Conservation (phyloP, 1,284 basidiomycete species). For the Lentinula novae-zelandiae region DNA sequence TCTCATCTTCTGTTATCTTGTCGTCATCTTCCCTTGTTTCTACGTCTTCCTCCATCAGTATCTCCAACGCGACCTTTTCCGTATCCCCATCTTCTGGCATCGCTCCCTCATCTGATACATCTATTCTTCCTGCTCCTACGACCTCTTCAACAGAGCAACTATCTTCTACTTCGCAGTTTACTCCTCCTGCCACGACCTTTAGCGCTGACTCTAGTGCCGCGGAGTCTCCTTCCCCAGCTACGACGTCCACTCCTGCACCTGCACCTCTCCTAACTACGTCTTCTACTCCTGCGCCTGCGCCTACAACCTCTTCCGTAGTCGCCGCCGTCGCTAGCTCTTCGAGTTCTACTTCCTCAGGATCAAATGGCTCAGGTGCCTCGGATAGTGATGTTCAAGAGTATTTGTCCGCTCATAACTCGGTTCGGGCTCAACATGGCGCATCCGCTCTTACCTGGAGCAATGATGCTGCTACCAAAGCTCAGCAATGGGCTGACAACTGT, state of each 20-base stretch:
- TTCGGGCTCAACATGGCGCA: conserved; percentile 60
- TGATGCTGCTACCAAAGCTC: conserved; percentile 49
- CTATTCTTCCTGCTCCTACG: conserved; percentile 4
- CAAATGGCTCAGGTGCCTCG: conserved; percentile 19
- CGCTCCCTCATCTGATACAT: conserved; percentile 1
- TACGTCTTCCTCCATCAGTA: background rate
- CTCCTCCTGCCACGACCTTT: background rate
- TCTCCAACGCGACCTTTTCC: background rate
- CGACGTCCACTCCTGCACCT: background rate
- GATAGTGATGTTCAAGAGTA: conserved; percentile 40
- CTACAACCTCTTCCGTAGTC: background rate
- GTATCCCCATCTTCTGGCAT: conserved; percentile 3
- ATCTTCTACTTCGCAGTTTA: conserved; percentile 8
- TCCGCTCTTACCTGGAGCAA: conserved; percentile 54
- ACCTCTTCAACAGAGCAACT: conserved; percentile 13
- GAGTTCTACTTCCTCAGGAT: conserved; percentile 15
- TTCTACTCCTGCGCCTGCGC: background rate
- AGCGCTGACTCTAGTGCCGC: background rate
- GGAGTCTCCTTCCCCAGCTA: conserved; percentile 8
- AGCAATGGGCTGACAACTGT: conserved; percentile 63
- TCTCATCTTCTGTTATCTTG: conserved; percentile 1
- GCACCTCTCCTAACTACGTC: conserved; percentile 7
- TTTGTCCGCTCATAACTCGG: conserved; percentile 53
- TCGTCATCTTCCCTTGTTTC: background rate
- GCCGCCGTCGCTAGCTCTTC: conserved; percentile 8